Conservation (phyloP, 768 basidiomycete species). For the Dendrothele bispora region DNA sequence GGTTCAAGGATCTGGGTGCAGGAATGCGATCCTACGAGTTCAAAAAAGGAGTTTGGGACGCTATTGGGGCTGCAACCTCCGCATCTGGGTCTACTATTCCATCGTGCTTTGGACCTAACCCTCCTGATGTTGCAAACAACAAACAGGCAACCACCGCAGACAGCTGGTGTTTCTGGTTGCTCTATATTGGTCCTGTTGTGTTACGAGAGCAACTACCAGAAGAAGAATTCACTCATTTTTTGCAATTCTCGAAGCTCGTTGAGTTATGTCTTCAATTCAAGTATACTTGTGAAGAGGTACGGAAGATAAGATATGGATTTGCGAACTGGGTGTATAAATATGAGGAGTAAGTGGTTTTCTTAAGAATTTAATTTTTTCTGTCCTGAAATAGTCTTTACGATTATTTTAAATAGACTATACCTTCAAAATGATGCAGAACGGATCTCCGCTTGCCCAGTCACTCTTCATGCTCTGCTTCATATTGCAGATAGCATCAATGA, state of each 20-base stretch:
- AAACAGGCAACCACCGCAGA: constrained; percentile 29
- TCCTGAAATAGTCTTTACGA: background rate
- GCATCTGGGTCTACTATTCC: constrained; percentile 26
- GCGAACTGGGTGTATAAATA: constrained; percentile 25
- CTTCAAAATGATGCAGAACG: constrained; percentile 16
- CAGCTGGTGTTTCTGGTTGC: constrained; percentile 27
- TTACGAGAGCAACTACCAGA: constrained; percentile 21
- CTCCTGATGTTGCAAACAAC: constrained; percentile 23
- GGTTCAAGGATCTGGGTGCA: constrained; percentile 28
- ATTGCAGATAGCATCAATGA: constrained; percentile 16
- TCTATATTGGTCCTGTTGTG: constrained; percentile 26
- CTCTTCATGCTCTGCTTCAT: constrained; percentile 23
- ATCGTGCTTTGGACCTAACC: constrained; percentile 19
- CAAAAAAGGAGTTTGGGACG: constrained; percentile 23
- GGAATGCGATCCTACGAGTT: constrained; percentile 21
- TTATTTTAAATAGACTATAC: constrained; percentile 22
- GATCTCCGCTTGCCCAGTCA: constrained; percentile 16
- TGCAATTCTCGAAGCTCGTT: constrained; percentile 26
- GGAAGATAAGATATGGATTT: constrained; percentile 18
- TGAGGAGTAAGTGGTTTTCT: constrained; percentile 23
- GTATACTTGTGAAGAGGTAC: constrained; percentile 13
- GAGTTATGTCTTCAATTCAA: constrained; percentile 28
- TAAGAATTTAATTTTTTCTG: background rate
- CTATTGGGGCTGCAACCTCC: constrained; percentile 32
- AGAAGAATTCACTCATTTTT: constrained; percentile 29